These are phyloP conservation scores for Ceriops tagal DNA, from an alignment of 345 rosid species.

Conservation along the genomic window DNA sequence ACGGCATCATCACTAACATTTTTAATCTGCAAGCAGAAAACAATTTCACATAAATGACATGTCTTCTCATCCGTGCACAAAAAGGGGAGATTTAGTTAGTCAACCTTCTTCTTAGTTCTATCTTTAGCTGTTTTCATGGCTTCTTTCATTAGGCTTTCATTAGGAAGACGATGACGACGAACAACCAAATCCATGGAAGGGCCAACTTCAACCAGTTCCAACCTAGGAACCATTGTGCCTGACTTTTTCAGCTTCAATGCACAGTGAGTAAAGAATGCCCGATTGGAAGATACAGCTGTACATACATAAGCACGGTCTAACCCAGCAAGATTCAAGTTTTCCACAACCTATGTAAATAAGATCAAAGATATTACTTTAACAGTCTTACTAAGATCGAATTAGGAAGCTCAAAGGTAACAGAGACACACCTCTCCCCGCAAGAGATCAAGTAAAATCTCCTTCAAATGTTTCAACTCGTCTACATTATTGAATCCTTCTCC, in stretches of 20 bases:
- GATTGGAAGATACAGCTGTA: conserved; percentile 68
- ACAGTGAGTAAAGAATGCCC: conserved; percentile 72
- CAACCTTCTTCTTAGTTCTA: conserved; percentile 83
- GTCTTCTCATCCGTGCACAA: background rate
- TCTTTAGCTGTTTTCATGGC: conserved; percentile 76
- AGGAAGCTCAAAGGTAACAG: background rate
- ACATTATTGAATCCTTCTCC: conserved; percentile 88
- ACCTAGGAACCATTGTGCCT: conserved; percentile 78
- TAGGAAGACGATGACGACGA: conserved; percentile 91
- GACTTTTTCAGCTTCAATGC: conserved; percentile 83
- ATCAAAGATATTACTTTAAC: conserved; percentile 4
- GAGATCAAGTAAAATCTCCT: conserved; percentile 80
- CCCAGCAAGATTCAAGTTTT: conserved; percentile 80
- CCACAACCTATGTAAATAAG: conserved; percentile 62
- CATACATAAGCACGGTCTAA: conserved; percentile 78
- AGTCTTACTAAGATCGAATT: background rate
- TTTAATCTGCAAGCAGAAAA: conserved; percentile 46
- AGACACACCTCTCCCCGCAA: conserved; percentile 74
- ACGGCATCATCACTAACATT: conserved; percentile 65
- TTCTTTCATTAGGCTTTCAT: conserved; percentile 69
- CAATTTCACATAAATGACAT: conserved; percentile 8
- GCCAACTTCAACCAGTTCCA: conserved; percentile 89
- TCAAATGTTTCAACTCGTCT: conserved; percentile 76
- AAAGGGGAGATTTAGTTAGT: background rate
- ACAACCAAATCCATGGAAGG: conserved; percentile 93